phyloP scores from a whole-genome alignment of 805 yeast genomes.

The Lipomyces chichibuensis region DNA sequence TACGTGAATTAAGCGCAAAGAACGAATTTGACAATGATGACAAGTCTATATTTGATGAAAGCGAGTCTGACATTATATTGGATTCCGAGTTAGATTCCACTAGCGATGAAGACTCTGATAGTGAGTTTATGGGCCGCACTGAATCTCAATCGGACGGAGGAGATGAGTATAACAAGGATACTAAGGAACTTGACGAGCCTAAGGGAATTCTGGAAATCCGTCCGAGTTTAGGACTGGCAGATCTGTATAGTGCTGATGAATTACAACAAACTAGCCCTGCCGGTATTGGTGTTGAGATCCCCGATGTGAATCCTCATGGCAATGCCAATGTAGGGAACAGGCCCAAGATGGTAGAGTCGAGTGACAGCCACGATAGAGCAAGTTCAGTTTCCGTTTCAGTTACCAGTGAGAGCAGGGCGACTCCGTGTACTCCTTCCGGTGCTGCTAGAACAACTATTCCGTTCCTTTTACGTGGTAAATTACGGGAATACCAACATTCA shows the following conservation, averaged over 20 bases:
- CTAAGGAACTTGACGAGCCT: constrained; percentile 29
- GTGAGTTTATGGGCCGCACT: constrained; percentile 35
- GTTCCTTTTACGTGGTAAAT: constrained; percentile 68
- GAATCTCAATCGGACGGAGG: constrained; percentile 41
- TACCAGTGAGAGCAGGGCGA: constrained; percentile 14
- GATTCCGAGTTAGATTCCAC: constrained; percentile 34
- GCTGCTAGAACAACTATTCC: constrained; percentile 62
- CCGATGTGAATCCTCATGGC: neutral
- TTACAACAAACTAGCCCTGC: constrained; percentile 1
- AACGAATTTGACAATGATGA: constrained; percentile 38
- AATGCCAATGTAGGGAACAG: neutral
- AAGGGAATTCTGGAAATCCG: neutral
- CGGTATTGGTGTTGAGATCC: neutral
- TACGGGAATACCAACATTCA: constrained; percentile 91
- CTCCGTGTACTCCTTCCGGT: constrained; percentile 22
- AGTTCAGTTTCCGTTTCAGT: constrained; percentile 18
- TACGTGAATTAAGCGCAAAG: constrained; percentile 9
- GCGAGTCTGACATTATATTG: constrained; percentile 19
- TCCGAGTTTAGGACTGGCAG: constrained; percentile 7
- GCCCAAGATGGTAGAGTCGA: neutral
- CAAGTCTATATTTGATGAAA: constrained; percentile 18
- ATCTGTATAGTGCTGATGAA: constrained; percentile 14
- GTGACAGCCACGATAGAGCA: constrained; percentile 11
- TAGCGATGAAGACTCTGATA: constrained; percentile 35
- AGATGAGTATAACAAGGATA: constrained; percentile 33